Evolutionary conservation across 257 asterid species (phyloP).

Genomic region (Lycium ferocissimum): DNA sequence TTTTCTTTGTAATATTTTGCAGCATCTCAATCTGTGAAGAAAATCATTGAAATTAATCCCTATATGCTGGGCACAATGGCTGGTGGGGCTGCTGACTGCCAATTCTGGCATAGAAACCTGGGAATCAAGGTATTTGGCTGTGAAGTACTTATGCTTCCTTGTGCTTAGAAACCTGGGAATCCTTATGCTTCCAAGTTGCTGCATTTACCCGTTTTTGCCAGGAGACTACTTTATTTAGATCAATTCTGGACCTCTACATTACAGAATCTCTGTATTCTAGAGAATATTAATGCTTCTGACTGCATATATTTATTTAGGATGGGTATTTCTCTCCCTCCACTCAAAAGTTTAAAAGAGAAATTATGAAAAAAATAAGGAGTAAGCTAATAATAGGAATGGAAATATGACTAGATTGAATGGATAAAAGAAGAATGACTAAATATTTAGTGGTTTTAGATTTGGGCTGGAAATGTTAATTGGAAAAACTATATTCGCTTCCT

Average conservation of each 20-base stretch:
- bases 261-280: neutral
- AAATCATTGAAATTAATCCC: conserved; percentile 86
- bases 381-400: neutral
- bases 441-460: neutral
- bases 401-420: conserved; percentile 3
- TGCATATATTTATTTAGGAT: conserved; percentile 13
- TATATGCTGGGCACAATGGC: conserved; percentile 99
- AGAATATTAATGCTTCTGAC: conserved; percentile 10
- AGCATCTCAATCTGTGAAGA: conserved; percentile 94
- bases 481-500: neutral
- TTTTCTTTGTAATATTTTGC: conserved; percentile 30
- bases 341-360: neutral
- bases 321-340: neutral
- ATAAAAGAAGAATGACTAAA: neutral
- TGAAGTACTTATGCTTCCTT: neutral
- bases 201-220: neutral
- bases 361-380: neutral
- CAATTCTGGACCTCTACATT: neutral
- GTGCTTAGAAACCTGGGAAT: conserved; percentile 81
- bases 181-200: neutral
- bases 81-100: conserved; percentile 98
- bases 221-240: neutral
- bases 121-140: conserved; percentile 67
- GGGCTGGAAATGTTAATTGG: neutral
- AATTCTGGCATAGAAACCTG: conserved; percentile 89